phyloP scores from a whole-genome alignment of 2,329 filamentous ascomycete species.

The Colletotrichum godetiae region DNA sequence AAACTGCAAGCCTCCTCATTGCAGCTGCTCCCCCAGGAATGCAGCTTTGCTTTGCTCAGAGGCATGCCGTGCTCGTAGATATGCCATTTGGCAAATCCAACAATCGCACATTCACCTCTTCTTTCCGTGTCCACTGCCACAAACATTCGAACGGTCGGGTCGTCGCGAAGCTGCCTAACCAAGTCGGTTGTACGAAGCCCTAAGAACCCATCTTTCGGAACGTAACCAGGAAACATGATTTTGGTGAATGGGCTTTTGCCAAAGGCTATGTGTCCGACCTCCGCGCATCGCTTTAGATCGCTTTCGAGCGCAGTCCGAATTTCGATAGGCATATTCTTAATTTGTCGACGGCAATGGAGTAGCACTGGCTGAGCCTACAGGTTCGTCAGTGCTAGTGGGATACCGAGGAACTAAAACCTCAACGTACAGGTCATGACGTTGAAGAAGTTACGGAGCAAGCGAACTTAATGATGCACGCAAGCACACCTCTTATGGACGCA shows the following conservation, averaged over 20 bases:
- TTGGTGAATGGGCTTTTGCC: neutral
- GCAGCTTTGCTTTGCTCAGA: slow-evolving; percentile 31
- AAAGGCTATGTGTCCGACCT: slow-evolving; percentile 11
- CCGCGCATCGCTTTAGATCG: neutral
- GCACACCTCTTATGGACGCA: neutral
- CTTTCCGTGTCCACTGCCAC: slow-evolving; percentile 22
- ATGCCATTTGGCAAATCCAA: slow-evolving; percentile 50
- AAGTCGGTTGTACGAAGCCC: slow-evolving; percentile 39
- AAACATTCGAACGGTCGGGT: slow-evolving; percentile 7
- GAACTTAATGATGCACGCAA: neutral
- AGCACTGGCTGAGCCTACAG: no score
- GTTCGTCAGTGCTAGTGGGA: neutral
- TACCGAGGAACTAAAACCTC: neutral
- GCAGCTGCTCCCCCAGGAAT: slow-evolving; percentile 42
- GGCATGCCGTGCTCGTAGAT: slow-evolving; percentile 44
- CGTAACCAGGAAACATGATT: slow-evolving; percentile 44
- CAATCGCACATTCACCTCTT: slow-evolving; percentile 38
- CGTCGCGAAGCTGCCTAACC: slow-evolving; percentile 25
- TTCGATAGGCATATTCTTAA: slow-evolving; percentile 18
- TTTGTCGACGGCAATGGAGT: neutral
- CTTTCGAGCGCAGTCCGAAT: neutral
- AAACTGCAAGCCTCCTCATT: slow-evolving; percentile 47
- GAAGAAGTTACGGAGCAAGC: neutral
- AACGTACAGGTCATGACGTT: neutral
- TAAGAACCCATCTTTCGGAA: slow-evolving; percentile 37